Evolutionary conservation across 306 rosid species (phyloP).

Genomic region (Vigna nakashimae): DNA sequence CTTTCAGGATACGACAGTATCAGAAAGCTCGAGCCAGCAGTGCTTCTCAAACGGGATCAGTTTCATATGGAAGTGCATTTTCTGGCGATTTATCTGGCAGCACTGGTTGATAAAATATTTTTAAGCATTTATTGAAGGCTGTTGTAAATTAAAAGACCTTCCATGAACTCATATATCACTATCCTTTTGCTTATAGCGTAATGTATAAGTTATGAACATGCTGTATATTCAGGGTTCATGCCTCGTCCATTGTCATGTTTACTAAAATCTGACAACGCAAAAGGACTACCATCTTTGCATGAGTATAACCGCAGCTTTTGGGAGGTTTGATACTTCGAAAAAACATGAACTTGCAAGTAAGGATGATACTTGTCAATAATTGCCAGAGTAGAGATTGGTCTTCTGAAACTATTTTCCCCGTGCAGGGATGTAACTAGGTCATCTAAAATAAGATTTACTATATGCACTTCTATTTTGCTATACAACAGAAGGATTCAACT

Average conservation of each 20-base stretch:
- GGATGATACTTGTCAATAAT: background rate
- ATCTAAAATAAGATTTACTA: background rate
- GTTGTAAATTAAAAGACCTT: constrained; percentile 5
- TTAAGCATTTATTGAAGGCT: background rate
- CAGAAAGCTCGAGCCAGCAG: constrained; percentile 79
- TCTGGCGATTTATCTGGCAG: constrained; percentile 96
- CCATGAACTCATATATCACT: background rate
- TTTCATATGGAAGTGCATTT: constrained; percentile 88
- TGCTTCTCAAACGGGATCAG: constrained; percentile 91
- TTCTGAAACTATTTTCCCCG: background rate
- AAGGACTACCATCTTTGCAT: constrained; percentile 10
- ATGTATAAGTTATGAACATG: background rate
- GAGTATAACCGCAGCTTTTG: background rate
- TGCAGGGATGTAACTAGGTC: background rate
- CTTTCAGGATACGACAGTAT: constrained; percentile 81
- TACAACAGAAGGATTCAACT: background rate
- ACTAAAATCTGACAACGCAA: background rate
- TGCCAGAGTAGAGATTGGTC: background rate
- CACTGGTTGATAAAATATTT: constrained; percentile 58
- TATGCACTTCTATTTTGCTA: background rate
- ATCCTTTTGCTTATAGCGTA: constrained; percentile 9
- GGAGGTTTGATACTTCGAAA: background rate
- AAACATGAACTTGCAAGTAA: constrained; percentile 1
- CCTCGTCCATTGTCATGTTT: background rate
- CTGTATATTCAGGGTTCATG: background rate